phyloP scores from a whole-genome alignment of 352 stramenopile species.

The Globisporangium irregulare region DNA sequence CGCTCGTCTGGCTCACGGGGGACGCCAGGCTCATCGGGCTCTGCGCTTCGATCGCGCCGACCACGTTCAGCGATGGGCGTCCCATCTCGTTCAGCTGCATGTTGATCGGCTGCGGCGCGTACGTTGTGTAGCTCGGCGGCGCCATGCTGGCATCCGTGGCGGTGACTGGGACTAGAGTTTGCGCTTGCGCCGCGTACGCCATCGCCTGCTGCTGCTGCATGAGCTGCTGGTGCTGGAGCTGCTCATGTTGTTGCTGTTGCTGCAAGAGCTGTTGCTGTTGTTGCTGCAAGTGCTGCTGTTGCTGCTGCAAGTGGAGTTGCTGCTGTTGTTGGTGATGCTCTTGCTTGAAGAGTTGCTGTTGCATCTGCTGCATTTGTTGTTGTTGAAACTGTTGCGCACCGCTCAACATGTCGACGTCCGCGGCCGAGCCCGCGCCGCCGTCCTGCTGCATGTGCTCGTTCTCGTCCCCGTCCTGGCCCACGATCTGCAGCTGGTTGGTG shows the following conservation, averaged over 20 bases:
- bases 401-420: slow-evolving; percentile 24
- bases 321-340: slow-evolving; percentile 1
- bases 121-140: slow-evolving; percentile 27
- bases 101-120: slow-evolving; percentile 21
- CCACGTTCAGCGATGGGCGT: slow-evolving; percentile 15
- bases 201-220: slow-evolving; percentile 7
- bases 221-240: slow-evolving; percentile 7
- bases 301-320: neutral
- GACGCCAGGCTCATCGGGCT: slow-evolving; percentile 38
- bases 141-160: neutral
- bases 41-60: slow-evolving; percentile 11
- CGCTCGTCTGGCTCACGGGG: slow-evolving; percentile 53
- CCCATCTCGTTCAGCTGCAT: slow-evolving; percentile 10
- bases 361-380: slow-evolving; percentile 1
- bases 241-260: slow-evolving; percentile 3
- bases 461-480: slow-evolving; percentile 21
- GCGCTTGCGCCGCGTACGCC: slow-evolving; percentile 4
- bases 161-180: neutral
- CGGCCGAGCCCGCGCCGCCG: slow-evolving; percentile 16
- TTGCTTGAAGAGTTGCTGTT: slow-evolving; percentile 1
- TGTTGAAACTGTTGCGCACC: slow-evolving; percentile 16
- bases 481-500: slow-evolving; percentile 63
- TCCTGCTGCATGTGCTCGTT: slow-evolving; percentile 8
- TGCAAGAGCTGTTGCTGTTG: neutral
- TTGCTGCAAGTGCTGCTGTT: neutral